phyloP scores from a whole-genome alignment of 164 flowering plant genomes.

The Hamamelis virginiana region DNA sequence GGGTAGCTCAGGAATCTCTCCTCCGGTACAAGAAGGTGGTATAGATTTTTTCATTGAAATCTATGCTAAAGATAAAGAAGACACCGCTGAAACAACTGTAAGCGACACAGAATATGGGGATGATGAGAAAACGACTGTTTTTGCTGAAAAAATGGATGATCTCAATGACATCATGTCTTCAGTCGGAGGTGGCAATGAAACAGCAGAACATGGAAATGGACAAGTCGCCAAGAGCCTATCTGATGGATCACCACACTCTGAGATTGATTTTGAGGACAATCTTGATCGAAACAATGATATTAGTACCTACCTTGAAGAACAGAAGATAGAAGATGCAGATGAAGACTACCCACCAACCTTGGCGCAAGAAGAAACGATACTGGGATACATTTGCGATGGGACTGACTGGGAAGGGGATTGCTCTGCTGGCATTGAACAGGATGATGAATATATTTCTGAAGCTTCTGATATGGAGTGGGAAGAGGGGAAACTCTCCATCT shows the following conservation, averaged over 20 bases:
- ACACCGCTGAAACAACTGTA: slow-evolving; percentile 3
- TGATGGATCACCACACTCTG: slow-evolving; percentile 22
- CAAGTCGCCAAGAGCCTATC: slow-evolving; percentile 18
- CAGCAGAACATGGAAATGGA: background rate
- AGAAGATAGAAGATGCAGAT: slow-evolving; percentile 7
- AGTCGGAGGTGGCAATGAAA: background rate
- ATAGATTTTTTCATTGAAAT: slow-evolving; percentile 41
- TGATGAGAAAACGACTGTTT: slow-evolving; percentile 2
- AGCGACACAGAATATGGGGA: background rate
- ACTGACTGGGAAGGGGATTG: slow-evolving; percentile 1
- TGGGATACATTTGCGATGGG: slow-evolving; percentile 2
- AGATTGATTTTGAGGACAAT: slow-evolving; percentile 22
- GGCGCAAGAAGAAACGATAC: slow-evolving; percentile 7
- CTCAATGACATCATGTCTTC: background rate
- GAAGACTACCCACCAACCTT: slow-evolving; percentile 1
- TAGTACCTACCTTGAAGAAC: background rate
- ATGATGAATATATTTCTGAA: slow-evolving; percentile 21
- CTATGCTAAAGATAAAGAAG: slow-evolving; percentile 26
- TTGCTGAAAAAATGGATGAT: slow-evolving; percentile 4
- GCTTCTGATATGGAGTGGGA: slow-evolving; percentile 50
- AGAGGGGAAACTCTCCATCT: slow-evolving; percentile 16
- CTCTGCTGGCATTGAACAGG: background rate
- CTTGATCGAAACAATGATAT: slow-evolving; percentile 5
- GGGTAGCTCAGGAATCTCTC: slow-evolving; percentile 2
- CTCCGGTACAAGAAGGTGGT: slow-evolving; percentile 16